These are phyloP conservation scores for Glycine tomentella DNA, from an alignment of 306 rosid species.

Conservation along the genomic window DNA sequence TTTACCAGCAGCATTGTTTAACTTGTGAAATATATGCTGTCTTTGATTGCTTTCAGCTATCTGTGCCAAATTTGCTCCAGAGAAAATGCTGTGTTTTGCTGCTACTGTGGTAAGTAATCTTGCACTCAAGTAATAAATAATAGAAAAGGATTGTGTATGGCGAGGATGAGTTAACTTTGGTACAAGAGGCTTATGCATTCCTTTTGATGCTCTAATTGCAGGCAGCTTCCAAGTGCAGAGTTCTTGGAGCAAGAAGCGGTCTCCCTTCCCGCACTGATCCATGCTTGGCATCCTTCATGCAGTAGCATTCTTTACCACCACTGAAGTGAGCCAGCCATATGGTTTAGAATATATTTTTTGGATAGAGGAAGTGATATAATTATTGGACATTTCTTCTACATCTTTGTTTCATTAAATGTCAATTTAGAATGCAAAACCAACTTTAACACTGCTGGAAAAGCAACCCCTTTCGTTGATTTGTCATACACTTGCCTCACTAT, in stretches of 20 bases:
- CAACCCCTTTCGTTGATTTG: no score
- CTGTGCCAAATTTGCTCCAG: slow-evolving; percentile 69
- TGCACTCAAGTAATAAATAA: slow-evolving; percentile 8
- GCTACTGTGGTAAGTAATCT: slow-evolving; percentile 66
- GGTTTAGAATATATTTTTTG: no score
- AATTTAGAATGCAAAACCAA: background rate
- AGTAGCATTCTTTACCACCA: background rate
- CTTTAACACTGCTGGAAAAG: background rate
- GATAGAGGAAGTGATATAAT: no score
- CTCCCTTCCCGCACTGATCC: slow-evolving; percentile 66
- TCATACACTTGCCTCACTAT: no score
- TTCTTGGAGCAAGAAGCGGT: slow-evolving; percentile 77
- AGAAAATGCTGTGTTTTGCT: slow-evolving; percentile 84
- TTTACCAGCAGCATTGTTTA: background rate
- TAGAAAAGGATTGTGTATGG: background rate
- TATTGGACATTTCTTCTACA: no score
- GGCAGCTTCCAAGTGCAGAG: slow-evolving; percentile 85
- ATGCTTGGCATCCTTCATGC: slow-evolving; percentile 57
- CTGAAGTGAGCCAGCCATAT: no score
- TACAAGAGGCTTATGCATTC: slow-evolving; percentile 1
- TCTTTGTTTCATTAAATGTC: background rate
- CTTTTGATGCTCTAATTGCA: slow-evolving; percentile 46
- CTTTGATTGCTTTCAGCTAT: slow-evolving; percentile 63
- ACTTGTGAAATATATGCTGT: background rate
- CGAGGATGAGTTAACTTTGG: background rate